These are phyloP conservation scores for Xylaria sp. DNA, from an alignment of 2,329 filamentous ascomycete species.

Conservation along the genomic window DNA sequence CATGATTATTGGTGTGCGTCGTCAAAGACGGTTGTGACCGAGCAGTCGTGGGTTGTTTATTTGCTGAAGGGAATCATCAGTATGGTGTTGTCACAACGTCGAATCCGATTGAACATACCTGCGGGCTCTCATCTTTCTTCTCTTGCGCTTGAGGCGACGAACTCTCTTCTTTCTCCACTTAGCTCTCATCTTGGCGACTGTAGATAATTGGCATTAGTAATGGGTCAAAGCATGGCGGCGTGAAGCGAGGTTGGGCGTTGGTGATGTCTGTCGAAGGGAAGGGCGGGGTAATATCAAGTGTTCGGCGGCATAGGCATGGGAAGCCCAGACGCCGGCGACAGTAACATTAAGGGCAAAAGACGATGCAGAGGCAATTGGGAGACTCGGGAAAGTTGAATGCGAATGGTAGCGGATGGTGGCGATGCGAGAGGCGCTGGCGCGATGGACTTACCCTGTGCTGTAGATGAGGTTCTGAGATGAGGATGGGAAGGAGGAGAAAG, in stretches of 20 bases:
- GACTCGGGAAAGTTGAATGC: neutral
- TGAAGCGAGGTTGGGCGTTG: neutral
- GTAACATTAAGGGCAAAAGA: neutral
- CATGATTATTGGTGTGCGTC: conserved; percentile 32
- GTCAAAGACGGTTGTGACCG: conserved; percentile 37
- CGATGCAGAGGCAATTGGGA: neutral
- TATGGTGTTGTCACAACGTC: neutral
- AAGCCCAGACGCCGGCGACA: neutral
- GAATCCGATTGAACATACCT: conserved; percentile 59
- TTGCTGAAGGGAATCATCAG: conserved; percentile 31
- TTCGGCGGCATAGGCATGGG: neutral
- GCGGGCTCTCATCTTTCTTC: conserved; percentile 98
- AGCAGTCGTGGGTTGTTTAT: conserved; percentile 39
- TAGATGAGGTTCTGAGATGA: conserved; percentile 32
- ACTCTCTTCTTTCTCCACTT: conserved; percentile 99
- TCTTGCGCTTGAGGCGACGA: conserved; percentile 98
- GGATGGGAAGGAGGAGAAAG: conserved; percentile 26
- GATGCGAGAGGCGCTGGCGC: neutral
- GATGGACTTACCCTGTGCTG: conserved; percentile 29
- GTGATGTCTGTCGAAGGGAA: conserved; percentile 9
- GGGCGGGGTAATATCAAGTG: conserved; percentile 10
- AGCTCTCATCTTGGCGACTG: conserved; percentile 66
- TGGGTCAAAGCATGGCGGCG: neutral
- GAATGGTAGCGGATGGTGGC: neutral
- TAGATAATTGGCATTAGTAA: conserved; percentile 18